Base-by-base conservation (phyloP, 257 asterid genomes). In the Fraxinus quadrangulata region DNA sequence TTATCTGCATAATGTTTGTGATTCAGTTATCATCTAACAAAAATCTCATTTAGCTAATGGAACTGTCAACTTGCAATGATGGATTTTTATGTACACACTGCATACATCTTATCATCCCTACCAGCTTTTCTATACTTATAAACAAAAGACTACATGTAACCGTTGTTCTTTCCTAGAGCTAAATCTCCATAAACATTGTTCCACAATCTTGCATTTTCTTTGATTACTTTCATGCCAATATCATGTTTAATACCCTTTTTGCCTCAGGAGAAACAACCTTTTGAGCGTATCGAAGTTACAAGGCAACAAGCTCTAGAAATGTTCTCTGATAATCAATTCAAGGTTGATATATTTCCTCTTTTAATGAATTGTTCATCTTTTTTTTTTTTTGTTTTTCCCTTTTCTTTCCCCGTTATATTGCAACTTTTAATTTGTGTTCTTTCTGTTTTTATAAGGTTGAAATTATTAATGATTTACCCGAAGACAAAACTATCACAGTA, bases 231-330 rank as follows among this genome's bases (percentile, higher is more conserved):
- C 65, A 54, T 54, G 65, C 26, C 65, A 54, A 54, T 54, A 5
- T 21, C 65, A 54, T 3, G 28, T 54, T 19, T 54, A 5, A 67
- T 79, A 34, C 71, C 77, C 77, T 70, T 83, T 75, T 17, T 63
- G 65, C 79, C 56, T 79, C 86, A 93, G 99, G 98, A 89, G 81
- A 92, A 87, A 81, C 99, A 96, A 89, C 90, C 97, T 36, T 96
- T 96, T 77, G 95, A 92, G 80, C 97, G 98, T 79, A 93, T 96
- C 45, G 98, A 93, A 84, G 99, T 93, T 70, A 85, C 97, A 72
- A 89, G 92, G 87, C 86, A 82, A 10, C 97, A 93, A 85, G 99
- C 97, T 75, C 96, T 96, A 67, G 94, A 96, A 78, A 87, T 96
- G 54, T 96, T 96, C 79, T 87, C 98, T 31, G 99, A 96, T 72